A percentile compares a stretch with the other conserved stretches of the same genome.
Evolutionary conservation across 2,329 filamentous ascomycete species (phyloP).

Genomic region (Botrytis fragariae): DNA sequence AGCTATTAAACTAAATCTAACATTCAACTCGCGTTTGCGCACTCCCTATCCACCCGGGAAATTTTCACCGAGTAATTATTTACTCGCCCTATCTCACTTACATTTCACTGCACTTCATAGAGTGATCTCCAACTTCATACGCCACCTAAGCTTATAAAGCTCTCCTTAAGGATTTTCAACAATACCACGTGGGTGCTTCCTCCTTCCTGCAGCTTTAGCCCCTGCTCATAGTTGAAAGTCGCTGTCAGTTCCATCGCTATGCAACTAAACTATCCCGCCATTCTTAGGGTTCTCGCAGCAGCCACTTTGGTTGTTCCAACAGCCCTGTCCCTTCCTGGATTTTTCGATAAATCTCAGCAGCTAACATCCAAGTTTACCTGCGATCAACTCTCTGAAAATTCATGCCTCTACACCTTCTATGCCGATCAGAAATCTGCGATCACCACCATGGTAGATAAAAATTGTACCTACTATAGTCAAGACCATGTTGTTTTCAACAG

Average conservation of each 20-base stretch:
- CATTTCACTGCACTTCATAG: neutral
- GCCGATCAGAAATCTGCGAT: neutral
- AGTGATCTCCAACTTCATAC: neutral
- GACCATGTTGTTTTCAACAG: neutral
- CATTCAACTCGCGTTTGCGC: too few relatives aligned
- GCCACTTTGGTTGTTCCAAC: neutral
- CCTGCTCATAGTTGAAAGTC: neutral
- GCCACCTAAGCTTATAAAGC: neutral
- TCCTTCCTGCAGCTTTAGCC: neutral
- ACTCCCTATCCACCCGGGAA: neutral
- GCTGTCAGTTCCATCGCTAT: neutral
- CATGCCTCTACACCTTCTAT: neutral
- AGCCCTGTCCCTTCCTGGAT: neutral
- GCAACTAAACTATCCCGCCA: neutral
- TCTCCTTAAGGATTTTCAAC: neutral
- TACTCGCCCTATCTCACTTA: neutral
- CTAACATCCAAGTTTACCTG: neutral
- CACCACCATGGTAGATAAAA: neutral
- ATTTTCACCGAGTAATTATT: too few relatives aligned
- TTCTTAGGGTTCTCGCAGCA: neutral
- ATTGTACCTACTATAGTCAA: neutral
- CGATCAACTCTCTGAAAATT: neutral
- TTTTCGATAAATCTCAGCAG: too few relatives aligned
- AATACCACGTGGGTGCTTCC: neutral
- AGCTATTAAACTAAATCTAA: too few relatives aligned